Evolutionary conservation across 306 rosid genomes (phyloP), one percentile per base, ranked within the genome.

Genomic region (Trifolium repens): DNA sequence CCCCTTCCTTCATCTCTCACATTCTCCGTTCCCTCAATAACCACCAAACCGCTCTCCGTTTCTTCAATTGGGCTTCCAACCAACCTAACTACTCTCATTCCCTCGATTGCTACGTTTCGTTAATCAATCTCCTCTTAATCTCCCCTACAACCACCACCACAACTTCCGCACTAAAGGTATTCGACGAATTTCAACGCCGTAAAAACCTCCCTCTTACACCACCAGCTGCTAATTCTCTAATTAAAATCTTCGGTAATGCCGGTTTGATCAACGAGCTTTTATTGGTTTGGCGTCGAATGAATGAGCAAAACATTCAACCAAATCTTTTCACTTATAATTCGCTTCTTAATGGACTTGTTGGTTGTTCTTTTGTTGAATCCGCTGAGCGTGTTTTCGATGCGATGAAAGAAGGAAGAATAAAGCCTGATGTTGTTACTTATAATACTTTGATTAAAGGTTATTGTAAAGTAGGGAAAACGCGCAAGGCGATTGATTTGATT

Each of bases 251-350:
- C 44, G 93, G 96, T 11, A 59, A 81, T 40, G 79, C 80, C 58
- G 96, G 93, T 5, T 72, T 91, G 75, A 85, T 94, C 54, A 91
- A 90, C 74, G 98, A 90, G 69, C 71, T 91, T 83, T 73, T 94
- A 46, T 90, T 93, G 89, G 93, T 91, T 10, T 90, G 96, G 91
- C 85, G 96, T n/a, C 79, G 79, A 49, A 87, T 91, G 97, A 90
- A 84, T 52, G 89, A 90, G 71, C 81, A 85, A 69, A 85, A 85
- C 59, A 85, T 92, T 16, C 88, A 81, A 5, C 96, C 96, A 7
- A 78, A 82, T 50, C 77, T 94, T 80, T 83, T 76, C 46, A 73
- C 81, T 1, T 83, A 73, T 63, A 94, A 94, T 53, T 90, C 88
- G 22, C 81, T 92, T 76, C 65, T 94, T 69, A 92, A 92, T 63